Evolutionary conservation across 371 early-diverging fungal genomes (phyloP), one percentile per base, ranked within the genome.

Genomic region (Apophysomyces ossiformis): DNA sequence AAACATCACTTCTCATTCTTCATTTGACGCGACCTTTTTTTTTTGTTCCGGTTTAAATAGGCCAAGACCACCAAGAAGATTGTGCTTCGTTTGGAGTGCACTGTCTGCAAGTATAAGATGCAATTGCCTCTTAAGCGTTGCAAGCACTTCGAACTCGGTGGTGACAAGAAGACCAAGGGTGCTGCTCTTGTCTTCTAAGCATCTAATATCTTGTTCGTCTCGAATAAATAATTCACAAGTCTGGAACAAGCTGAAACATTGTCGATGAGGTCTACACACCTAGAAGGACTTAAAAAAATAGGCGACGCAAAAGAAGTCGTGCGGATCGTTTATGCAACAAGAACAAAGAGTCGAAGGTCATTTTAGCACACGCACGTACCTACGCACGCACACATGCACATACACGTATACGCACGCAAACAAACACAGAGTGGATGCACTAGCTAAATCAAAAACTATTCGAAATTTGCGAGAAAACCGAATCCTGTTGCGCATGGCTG

Each of bases 11-110:
- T 38, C 1, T n/a, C 15, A 41, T 11, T 1, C 6, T 21, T 66
- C 18, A 21, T 18, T 21, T 50, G 65, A 67, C 63, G 15, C 61
- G 15, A 54, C 68, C 81, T 36, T 5, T 58, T 54, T 39, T 89
- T 64, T 58, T 43, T 57, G 41, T 41, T 86, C 21, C 13, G 39
- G n/a, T 2, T 13, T 13, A 2, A 46, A 26, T 46, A 36, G 46
- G 98, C 97, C 81, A 97, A 96, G 92, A 97, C 98, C 73, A 98
- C 99, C 86, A 99, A 99, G 93, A 99, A 99, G 93, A 88, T 99
- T 76, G 97, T 97, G 58, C 90, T 99, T 68, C 96, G 98, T 90
- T 85, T 99, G 61, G 98, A 99, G 87, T 99, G 99, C 90, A 93
- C 92, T 70, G 91, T 88, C 77, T 99, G 99, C 94, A 97, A 97